Evolutionary conservation across 2,329 filamentous ascomycete genomes (phyloP), one percentile per base, ranked within the genome.

Genomic region (Septoria linicola): DNA sequence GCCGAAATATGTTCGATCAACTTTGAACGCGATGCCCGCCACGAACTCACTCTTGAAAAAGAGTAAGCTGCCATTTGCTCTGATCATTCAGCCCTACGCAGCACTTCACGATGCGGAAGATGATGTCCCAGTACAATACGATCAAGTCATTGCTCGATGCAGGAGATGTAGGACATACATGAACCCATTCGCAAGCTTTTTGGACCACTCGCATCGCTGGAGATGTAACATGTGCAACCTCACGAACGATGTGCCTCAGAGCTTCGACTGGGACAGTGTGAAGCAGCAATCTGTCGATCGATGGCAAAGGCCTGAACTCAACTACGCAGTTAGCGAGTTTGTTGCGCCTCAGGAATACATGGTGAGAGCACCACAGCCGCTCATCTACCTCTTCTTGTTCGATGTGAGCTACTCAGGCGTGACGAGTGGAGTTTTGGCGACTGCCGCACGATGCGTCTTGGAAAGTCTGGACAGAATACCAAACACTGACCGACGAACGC

Each of bases 141-240:
- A 99, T 70, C 93, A 97, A 73, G 88, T 97, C 59, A 99, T 99
- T 69, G 95, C 92, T 51, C 85, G 93, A 66, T 99, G 93, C 77
- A 83, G 93, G 71, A 85, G 93, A 73, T 99, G 93, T 74, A 81
- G 93, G 63, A 93, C 92, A 49, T 97, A 97, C 71, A 97, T 97
- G 77, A 97, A 97, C 70, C 91, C 93, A 10, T 99, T 92, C 63
- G 93, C 95, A 53, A 89, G 89, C 40, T 99, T 99, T 75, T 76
- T 99, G 55, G 93, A 99, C 65, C 89, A 97, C 67, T 93, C 93
- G 40, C 93, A 99, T 73, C 83, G 93, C 67, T 99, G 93, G 93
- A 86, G 92, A 66, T 99, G 93, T 76, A 99, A 99, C 74, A 96
- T 99, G 91, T 99, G 93, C 73, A 97, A 96, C 72, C 78, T 99